Evolutionary conservation across 345 rosid species (phyloP).

Genomic region (Erucastrum elatum): DNA sequence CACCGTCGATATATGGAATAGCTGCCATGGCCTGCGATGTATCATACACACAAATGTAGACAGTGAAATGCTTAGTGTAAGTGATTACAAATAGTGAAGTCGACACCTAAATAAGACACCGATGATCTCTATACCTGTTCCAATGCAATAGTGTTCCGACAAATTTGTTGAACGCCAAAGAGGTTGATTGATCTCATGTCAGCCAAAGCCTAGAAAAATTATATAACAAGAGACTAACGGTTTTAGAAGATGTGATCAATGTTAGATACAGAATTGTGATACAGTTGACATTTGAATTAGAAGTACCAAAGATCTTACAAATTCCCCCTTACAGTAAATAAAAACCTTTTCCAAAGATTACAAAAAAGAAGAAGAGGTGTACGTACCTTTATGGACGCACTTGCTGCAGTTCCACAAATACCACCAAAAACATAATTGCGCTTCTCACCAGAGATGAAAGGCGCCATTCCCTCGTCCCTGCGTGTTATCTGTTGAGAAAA

Average conservation of each 20-base stretch:
- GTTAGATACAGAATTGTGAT: too few relatives aligned
- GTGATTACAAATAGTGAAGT: background rate
- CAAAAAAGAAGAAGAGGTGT: conserved; percentile 20
- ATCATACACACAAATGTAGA: conserved; percentile 9
- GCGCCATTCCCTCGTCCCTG: conserved; percentile 93
- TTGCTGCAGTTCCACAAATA: conserved; percentile 81
- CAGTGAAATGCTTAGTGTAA: background rate
- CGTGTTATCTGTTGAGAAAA: conserved; percentile 80
- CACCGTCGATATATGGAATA: conserved; percentile 79
- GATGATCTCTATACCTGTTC: conserved; percentile 71
- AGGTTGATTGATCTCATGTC: conserved; percentile 83
- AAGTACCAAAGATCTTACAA: background rate
- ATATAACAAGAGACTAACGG: conserved; percentile 1
- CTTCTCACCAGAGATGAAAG: conserved; percentile 68
- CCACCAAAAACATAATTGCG: conserved; percentile 96
- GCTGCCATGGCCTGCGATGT: conserved; percentile 80
- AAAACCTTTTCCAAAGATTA: too few relatives aligned
- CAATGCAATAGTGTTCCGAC: conserved; percentile 92
- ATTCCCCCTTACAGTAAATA: too few relatives aligned
- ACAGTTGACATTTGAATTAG: background rate
- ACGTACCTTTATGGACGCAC: conserved; percentile 96
- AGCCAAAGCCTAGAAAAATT: conserved; percentile 66
- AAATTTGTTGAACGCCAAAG: conserved; percentile 98
- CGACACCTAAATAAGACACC: background rate
- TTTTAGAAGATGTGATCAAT: conserved; percentile 16